Base-by-base conservation (phyloP, 257 asterid species). In the Paulownia fortunei region DNA sequence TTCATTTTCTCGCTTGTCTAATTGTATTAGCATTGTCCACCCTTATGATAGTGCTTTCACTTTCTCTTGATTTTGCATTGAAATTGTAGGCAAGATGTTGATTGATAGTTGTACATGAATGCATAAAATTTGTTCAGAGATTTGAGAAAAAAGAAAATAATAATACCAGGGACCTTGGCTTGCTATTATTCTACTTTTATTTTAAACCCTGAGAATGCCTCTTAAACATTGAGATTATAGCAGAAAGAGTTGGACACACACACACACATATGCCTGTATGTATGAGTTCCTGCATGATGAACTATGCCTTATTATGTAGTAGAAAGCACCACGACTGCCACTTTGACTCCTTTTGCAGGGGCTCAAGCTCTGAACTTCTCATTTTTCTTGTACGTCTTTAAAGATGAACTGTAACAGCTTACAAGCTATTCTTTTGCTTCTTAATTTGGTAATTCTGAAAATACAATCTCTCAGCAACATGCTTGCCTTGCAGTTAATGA, bases 241-340 rank as follows among this genome's bases (percentile, higher is more conserved):
- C 41, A 59, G 73, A 69, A 49, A 30, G 30, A 58, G 21, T 23
- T 24, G 72, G 32, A 9, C 18, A 9, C 10, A 30, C 13, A 3
- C 15, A 27, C 41, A 42, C 36, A 32, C 23, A 27, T 27, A 65
- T 66, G 81, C 46, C 15, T 76, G 68, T 26, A 37, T 71, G 27
- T 23, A 23, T 30, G 15, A 56, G n/a, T 21, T 16, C 75, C 74
- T 39, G 46, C 60, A 66, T 39, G 12, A 19, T 60, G 46, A 42
- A 4, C 68, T 2, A 23, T 16, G 5, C 10, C 12, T 23, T 60
- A 41, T 44, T 26, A 16, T 3, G 8, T 12, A 6, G 11, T 69
- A 6, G 18, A 21, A 68, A 44, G 13, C 8, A 8, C 6, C 12
- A 12, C 15, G 23, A 5, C 32, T 23, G 42, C 21, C 37, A 26